A percentile compares a stretch with the other conserved stretches of the same genome.
Evolutionary conservation across 2,329 filamentous ascomycete genomes (phyloP).

Genomic region (Curvularia spicifera): DNA sequence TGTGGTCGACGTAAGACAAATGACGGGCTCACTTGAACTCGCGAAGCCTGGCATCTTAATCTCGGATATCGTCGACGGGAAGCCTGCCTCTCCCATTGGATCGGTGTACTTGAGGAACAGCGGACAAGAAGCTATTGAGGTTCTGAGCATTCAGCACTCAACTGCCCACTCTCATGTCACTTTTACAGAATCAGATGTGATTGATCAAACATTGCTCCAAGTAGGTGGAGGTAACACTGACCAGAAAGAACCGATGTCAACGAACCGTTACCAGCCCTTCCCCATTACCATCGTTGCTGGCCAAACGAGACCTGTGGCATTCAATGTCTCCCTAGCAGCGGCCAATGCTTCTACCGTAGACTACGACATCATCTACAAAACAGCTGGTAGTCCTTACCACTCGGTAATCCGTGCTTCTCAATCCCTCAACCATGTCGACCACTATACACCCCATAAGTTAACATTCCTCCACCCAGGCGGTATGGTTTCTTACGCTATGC

Average conservation of each 20-base stretch:
- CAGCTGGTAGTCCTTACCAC: slow-evolving; percentile 11
- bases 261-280: background rate
- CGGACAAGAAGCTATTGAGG: slow-evolving; percentile 42
- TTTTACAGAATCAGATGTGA: slow-evolving; percentile 13
- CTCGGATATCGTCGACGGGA: slow-evolving; percentile 59
- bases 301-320: slow-evolving; percentile 52
- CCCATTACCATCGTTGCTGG: slow-evolving; percentile 41
- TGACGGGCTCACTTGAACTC: slow-evolving; percentile 40
- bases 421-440: slow-evolving; percentile 34
- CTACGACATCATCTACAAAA: slow-evolving; percentile 38
- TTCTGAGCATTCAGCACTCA: slow-evolving; percentile 42
- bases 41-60: slow-evolving; percentile 51
- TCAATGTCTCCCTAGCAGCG: slow-evolving; percentile 40
- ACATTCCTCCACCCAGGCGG: slow-evolving; percentile 62
- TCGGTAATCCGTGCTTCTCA: slow-evolving; percentile 37
- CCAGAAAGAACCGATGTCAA: slow-evolving; percentile 16
- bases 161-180: slow-evolving; percentile 17
- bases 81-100: slow-evolving; percentile 56
- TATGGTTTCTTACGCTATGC: slow-evolving; percentile 63
- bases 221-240: slow-evolving; percentile 15
- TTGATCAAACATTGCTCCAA: slow-evolving; percentile 22
- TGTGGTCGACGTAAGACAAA: slow-evolving; percentile 32
- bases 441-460: slow-evolving; percentile 57
- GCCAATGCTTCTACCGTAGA: slow-evolving; percentile 34
- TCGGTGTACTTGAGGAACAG: slow-evolving; percentile 60